These are phyloP conservation scores for Phytophthora crassamura DNA, from an alignment of 352 stramenopile species.

Conservation along the genomic window DNA sequence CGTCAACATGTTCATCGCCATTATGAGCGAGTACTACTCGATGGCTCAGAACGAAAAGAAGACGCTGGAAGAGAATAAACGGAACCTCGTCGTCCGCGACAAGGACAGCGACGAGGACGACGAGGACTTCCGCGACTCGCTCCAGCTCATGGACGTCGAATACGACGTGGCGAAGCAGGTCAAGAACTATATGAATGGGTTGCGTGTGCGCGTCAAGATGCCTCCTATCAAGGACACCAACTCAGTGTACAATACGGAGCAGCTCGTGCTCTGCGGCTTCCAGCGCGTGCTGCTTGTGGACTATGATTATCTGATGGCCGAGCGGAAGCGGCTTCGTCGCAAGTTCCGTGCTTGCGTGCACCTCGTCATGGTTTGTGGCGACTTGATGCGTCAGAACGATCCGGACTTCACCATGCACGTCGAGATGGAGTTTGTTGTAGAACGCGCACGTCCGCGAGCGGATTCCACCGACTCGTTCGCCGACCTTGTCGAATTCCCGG, in stretches of 20 bases:
- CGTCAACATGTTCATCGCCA: conserved; percentile 88
- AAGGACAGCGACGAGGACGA: conserved; percentile 29
- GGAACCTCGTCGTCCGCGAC: conserved; percentile 33
- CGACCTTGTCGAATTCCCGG: conserved; percentile 64
- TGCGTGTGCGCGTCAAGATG: conserved; percentile 68
- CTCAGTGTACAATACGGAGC: conserved; percentile 50
- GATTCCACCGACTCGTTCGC: conserved; percentile 50
- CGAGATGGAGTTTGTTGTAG: conserved; percentile 27
- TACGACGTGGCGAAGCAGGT: conserved; percentile 81
- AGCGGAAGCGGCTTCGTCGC: conserved; percentile 61
- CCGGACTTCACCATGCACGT: conserved; percentile 56
- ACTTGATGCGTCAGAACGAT: conserved; percentile 61
- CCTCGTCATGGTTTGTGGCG: conserved; percentile 51
- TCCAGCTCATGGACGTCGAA: conserved; percentile 72
- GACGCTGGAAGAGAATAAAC: conserved; percentile 58
- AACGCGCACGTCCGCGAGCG: conserved; percentile 41
- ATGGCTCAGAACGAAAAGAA: conserved; percentile 76
- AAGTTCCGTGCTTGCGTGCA: conserved; percentile 74
- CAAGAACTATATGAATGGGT: conserved; percentile 62
- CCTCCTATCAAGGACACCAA: conserved; percentile 45
- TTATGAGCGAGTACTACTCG: conserved; percentile 88
- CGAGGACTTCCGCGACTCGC: conserved; percentile 59
- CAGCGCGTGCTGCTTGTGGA: conserved; percentile 78
- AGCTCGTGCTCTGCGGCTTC: conserved; percentile 62
- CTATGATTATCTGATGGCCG: conserved; percentile 75